Conservation (phyloP, 176 grass and related monocot species). For the Phyllostachys edulis region DNA sequence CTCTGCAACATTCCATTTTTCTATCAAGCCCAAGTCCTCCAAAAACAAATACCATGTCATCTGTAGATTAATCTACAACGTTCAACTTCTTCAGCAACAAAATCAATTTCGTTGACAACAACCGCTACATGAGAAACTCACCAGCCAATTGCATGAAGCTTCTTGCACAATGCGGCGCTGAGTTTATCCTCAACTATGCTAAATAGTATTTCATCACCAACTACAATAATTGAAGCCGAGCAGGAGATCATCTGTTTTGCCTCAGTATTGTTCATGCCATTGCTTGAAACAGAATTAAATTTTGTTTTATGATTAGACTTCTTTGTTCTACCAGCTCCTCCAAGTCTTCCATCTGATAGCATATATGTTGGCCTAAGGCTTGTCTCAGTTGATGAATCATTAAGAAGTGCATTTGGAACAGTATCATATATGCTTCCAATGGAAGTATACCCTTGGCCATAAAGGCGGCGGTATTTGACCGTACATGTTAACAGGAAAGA, state of each 20-base stretch:
- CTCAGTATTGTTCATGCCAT: constrained; percentile 49
- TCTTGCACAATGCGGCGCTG: constrained; percentile 71
- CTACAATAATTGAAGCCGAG: constrained; percentile 71
- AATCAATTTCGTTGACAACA: constrained; percentile 88
- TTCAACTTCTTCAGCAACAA: constrained; percentile 88
- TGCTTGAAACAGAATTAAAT: constrained; percentile 46
- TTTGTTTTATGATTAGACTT: constrained; percentile 49
- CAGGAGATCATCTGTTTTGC: constrained; percentile 39
- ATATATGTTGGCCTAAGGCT: constrained; percentile 96
- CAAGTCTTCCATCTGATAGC: constrained; percentile 92
- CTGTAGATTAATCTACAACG: constrained; percentile 57
- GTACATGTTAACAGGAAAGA: constrained; percentile 93
- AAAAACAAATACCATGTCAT: constrained; percentile 93
- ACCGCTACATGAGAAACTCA: constrained; percentile 67
- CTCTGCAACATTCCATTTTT: too few relatives aligned
- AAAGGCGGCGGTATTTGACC: constrained; percentile 88
- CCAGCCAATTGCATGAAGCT: constrained; percentile 91
- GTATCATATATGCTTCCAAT: constrained; percentile 99
- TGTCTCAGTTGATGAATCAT: constrained; percentile 55
- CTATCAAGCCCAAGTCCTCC: constrained; percentile 67
- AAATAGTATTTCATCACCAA: constrained; percentile 94
- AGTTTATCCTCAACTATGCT: constrained; percentile 72
- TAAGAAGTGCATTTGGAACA: constrained; percentile 91
- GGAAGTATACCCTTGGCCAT: constrained; percentile 98
- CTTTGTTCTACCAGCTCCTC: constrained; percentile 94